Evolutionary conservation across 345 rosid genomes (phyloP).

Genomic region (Turritis glabra): DNA sequence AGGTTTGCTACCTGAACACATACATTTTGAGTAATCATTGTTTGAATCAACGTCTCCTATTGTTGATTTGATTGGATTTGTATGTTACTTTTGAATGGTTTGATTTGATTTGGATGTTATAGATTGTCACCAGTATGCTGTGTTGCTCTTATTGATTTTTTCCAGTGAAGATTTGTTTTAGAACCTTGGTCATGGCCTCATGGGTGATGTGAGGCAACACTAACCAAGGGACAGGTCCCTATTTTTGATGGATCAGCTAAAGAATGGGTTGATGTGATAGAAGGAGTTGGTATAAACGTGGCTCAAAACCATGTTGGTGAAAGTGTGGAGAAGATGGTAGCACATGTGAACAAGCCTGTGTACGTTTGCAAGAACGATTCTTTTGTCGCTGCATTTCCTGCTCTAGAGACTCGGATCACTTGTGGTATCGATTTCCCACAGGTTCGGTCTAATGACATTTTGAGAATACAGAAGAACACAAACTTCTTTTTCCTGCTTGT

Average conservation of each 20-base stretch:
- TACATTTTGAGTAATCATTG: not conserved
- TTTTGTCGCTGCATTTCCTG: constrained; percentile 68
- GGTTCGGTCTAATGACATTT: constrained; percentile 42
- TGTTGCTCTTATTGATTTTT: not conserved
- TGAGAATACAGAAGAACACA: not conserved
- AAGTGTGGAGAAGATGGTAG: constrained; percentile 56
- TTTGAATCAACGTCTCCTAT: not conserved
- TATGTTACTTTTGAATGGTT: too few species aligned
- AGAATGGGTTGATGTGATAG: constrained; percentile 69
- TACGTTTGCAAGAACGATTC: constrained; percentile 63
- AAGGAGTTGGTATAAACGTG: constrained; percentile 53
- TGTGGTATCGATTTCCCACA: constrained; percentile 82
- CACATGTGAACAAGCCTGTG: constrained; percentile 59
- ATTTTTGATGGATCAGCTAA: constrained; percentile 87
- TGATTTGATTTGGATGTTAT: too few species aligned
- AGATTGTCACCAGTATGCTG: not conserved
- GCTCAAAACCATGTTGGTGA: constrained; percentile 57
- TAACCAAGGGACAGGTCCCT: constrained; percentile 63
- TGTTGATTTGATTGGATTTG: not conserved
- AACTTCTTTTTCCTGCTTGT: not conserved
- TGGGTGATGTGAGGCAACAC: constrained; percentile 1
- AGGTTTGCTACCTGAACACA: constrained; percentile 42
- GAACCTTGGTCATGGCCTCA: constrained; percentile 13
- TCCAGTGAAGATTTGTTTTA: not conserved
- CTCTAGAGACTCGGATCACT: constrained; percentile 56